Percentiles rank a stretch among this genome's conserved stretches.
phyloP scores from a whole-genome alignment of 768 basidiomycete species.

The Hygrophorus russula region DNA sequence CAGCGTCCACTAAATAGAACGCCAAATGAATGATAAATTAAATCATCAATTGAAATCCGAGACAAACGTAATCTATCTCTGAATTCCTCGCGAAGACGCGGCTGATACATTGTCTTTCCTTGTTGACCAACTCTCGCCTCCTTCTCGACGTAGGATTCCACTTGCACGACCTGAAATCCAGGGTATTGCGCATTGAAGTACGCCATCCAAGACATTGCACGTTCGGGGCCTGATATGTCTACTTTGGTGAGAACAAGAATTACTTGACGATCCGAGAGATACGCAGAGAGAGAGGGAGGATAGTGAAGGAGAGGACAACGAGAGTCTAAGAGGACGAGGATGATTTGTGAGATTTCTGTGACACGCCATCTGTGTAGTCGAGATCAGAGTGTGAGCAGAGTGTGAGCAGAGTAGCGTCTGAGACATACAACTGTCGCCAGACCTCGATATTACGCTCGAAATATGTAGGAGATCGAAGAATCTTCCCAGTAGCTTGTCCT shows the following conservation, averaged over 20 bases:
- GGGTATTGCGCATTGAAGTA: slow-evolving; percentile 49
- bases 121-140: slow-evolving; percentile 26
- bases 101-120: slow-evolving; percentile 40
- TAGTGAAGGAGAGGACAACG: slow-evolving; percentile 84
- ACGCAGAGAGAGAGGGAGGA: slow-evolving; percentile 63
- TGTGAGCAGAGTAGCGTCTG: not conserved
- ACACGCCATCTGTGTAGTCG: slow-evolving; percentile 72
- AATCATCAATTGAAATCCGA: not conserved
- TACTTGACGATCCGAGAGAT: slow-evolving; percentile 42
- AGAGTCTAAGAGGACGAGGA: slow-evolving; percentile 81
- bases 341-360: slow-evolving; percentile 80
- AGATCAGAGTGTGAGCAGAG: slow-evolving; percentile 4
- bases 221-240: slow-evolving; percentile 66
- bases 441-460: slow-evolving; percentile 91
- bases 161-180: slow-evolving; percentile 50
- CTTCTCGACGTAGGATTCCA: slow-evolving; percentile 65
- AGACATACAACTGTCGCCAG: slow-evolving; percentile 81
- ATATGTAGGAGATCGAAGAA: slow-evolving; percentile 62
- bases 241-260: slow-evolving; percentile 82
- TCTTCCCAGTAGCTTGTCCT: slow-evolving; percentile 10
- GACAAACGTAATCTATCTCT: slow-evolving; percentile 27
- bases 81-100: slow-evolving; percentile 58
- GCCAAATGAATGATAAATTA: not conserved
- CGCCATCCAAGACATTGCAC: slow-evolving; percentile 53
- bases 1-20: slow-evolving; percentile 40